A percentile compares a stretch with the other conserved stretches of the same genome.
These are phyloP conservation scores for Camillea tinctor DNA, from an alignment of 2,329 filamentous ascomycete genomes.

Conservation along the genomic window DNA sequence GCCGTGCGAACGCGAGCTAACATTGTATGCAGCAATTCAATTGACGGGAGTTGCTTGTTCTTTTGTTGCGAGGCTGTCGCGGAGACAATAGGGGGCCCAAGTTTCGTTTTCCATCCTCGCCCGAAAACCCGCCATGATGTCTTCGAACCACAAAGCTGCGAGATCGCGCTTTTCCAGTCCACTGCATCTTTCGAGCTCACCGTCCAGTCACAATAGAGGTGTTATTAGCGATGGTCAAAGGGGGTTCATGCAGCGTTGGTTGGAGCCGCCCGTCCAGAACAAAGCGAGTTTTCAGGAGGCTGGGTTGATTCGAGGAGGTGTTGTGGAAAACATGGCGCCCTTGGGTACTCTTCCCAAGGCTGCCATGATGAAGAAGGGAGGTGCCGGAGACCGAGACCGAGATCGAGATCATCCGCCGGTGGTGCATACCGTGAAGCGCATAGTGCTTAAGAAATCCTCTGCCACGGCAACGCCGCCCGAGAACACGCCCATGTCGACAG, in stretches of 20 bases:
- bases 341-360: slow-evolving; percentile 71
- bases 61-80: slow-evolving; percentile 23
- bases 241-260: slow-evolving; percentile 55
- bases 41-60: slow-evolving; percentile 13
- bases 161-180: slow-evolving; percentile 59
- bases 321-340: slow-evolving; percentile 81
- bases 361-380: slow-evolving; percentile 54
- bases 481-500: slow-evolving; percentile 20
- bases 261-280: slow-evolving; percentile 57
- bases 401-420: slow-evolving; percentile 1
- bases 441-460: slow-evolving; percentile 32
- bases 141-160: slow-evolving; percentile 27
- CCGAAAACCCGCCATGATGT: slow-evolving; percentile 23
- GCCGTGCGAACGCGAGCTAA: slow-evolving; percentile 18
- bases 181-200: slow-evolving; percentile 38
- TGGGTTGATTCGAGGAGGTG: slow-evolving; percentile 70
- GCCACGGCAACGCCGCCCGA: slow-evolving; percentile 30
- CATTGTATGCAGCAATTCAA: slow-evolving; percentile 10
- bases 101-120: slow-evolving; percentile 7
- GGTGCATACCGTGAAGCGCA: slow-evolving; percentile 26
- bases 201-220: slow-evolving; percentile 23
- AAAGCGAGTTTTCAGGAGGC: slow-evolving; percentile 76
- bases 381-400: slow-evolving; percentile 5
- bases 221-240: slow-evolving; percentile 39
- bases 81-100: slow-evolving; percentile 27